These are phyloP conservation scores for Exophiala xenobiotica DNA, from an alignment of 2,329 filamentous ascomycete species.

Conservation along the genomic window DNA sequence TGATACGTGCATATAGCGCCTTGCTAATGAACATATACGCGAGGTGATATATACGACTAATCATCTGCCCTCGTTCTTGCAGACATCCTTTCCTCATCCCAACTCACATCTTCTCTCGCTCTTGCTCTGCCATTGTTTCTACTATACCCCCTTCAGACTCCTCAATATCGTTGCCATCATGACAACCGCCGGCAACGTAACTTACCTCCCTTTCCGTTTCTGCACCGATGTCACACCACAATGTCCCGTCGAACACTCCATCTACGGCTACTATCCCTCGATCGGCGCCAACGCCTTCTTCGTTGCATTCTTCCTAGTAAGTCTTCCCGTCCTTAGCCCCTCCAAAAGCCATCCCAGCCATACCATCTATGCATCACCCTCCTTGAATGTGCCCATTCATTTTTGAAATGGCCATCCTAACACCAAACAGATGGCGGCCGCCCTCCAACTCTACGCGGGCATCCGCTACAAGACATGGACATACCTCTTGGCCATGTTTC, in stretches of 20 bases:
- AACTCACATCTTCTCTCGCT: neutral
- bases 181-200: conserved; percentile 7
- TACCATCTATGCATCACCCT: too few relatives aligned
- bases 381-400: too few relatives aligned
- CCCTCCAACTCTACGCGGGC: conserved; percentile 53
- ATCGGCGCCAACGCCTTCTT: conserved; percentile 55
- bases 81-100: neutral
- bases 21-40: neutral
- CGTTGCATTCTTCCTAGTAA: conserved; percentile 47
- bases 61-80: neutral
- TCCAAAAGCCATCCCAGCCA: neutral
- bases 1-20: too few relatives aligned
- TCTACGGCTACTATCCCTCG: conserved; percentile 55
- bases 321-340: conserved; percentile 33
- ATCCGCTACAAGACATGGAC: conserved; percentile 50
- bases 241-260: conserved; percentile 48
- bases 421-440: conserved; percentile 40
- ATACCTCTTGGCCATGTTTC: conserved; percentile 55
- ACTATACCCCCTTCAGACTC: neutral
- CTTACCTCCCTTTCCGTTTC: conserved; percentile 10
- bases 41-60: neutral
- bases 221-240: conserved; percentile 34
- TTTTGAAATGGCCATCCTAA: neutral
- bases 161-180: neutral
- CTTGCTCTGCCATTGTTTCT: neutral